phyloP scores from a whole-genome alignment of 1,139 yeast genomes.

The Suhomyces panamericanus region DNA sequence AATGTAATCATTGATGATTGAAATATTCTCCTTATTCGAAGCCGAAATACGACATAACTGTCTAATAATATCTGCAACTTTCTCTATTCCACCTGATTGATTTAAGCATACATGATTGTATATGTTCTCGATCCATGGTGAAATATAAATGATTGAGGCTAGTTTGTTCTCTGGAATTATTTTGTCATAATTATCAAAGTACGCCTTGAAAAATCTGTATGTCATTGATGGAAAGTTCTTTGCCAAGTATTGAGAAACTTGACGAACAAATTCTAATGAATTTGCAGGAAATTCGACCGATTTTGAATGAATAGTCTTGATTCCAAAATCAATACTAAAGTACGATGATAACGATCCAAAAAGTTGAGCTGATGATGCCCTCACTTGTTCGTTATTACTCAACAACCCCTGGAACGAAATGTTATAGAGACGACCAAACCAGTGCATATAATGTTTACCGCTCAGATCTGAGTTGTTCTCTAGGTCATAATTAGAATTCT shows the following conservation, averaged over 20 bases:
- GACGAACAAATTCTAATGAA: conserved; percentile 61
- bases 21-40: conserved; percentile 41
- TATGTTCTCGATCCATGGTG: conserved; percentile 80
- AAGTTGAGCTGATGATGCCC: conserved; percentile 63
- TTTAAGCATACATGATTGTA: conserved; percentile 57
- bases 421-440: conserved; percentile 63
- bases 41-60: conserved; percentile 64
- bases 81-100: conserved; percentile 59
- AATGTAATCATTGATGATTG: conserved; percentile 50
- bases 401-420: conserved; percentile 69
- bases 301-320: conserved; percentile 55
- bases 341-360: conserved; percentile 64
- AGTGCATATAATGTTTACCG: conserved; percentile 24
- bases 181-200: conserved; percentile 56
- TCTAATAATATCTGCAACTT: conserved; percentile 61
- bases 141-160: conserved; percentile 53
- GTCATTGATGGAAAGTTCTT: conserved; percentile 60
- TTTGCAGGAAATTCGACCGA: conserved; percentile 75
- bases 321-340: conserved; percentile 62
- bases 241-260: conserved; percentile 61
- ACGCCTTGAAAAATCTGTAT: conserved; percentile 59
- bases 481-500: conserved; percentile 21
- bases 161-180: conserved; percentile 35
- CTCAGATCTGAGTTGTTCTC: conserved; percentile 10
- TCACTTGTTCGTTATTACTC: conserved; percentile 56